Base-by-base conservation (phyloP, 2,329 filamentous ascomycete genomes). In the Botrytis paeoniae region DNA sequence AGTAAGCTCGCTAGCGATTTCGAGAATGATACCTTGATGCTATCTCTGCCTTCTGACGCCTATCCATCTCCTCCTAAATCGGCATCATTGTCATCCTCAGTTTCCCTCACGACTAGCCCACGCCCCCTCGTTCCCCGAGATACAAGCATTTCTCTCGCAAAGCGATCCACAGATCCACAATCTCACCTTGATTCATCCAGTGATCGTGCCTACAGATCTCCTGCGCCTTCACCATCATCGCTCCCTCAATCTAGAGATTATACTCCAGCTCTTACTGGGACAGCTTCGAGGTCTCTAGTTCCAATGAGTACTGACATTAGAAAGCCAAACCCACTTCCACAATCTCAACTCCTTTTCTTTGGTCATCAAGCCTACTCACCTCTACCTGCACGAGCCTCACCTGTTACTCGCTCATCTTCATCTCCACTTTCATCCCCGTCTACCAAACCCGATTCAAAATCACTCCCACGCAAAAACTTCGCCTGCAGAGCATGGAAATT, bases 401-500 rank as follows among this genome's bases (percentile, higher is more conserved):
- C 35, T 8, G 16, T 9, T 22, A 18, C 37, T 57, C 48, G 35
- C 18, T 43, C 59, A 39, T 14, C 59, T 4, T 25, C 32, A 37
- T 1, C 59, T 10, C 18, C 59, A 37, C 18, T 7, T 29, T 32
- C 54, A 10, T 3, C 18, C 25, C 2, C n/a, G 32, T 4, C 32
- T 14, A 9, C 32, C 4, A 22, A 14, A 3, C 6, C 6, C 10
- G 1, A 41, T 7, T 20, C 25, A 1, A 39, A 22, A 2, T 10
- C n/a, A 4, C 25, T n/a, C 48, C 35, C 64, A 25, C 64, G 48
- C 48, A 57, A 41, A 32, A 32, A 57, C 48, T 20, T 69, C n/a
- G 22, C n/a, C 3, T 69, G 32, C 48, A 57, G 65, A 16, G 65
- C 35, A 39, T 69, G 65, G 65, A 69, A 69, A 43, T 20, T 69